Percentiles rank a stretch among this genome's conserved stretches.
These are phyloP conservation scores for Komagataella ulmi DNA, from an alignment of 805 yeast species.

Conservation along the genomic window DNA sequence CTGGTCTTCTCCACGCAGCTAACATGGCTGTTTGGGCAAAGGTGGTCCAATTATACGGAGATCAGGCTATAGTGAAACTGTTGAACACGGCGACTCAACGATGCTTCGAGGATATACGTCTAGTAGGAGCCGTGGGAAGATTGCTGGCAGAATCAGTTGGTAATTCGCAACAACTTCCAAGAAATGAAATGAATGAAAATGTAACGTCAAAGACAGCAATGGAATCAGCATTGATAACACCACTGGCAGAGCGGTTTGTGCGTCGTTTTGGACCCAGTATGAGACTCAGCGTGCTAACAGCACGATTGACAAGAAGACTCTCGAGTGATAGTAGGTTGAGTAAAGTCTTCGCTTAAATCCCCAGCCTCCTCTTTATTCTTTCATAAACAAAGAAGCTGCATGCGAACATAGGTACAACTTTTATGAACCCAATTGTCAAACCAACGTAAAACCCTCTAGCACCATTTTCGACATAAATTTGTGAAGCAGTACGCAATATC, in stretches of 20 bases:
- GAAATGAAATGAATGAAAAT: background rate
- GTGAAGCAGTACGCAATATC: conserved; percentile 37
- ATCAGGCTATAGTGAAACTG: background rate
- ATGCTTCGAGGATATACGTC: background rate
- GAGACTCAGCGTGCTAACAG: background rate
- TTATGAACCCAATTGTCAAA: conserved; percentile 85
- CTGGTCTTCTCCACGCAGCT: background rate
- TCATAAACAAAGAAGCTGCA: conserved; percentile 94
- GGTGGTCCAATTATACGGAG: background rate
- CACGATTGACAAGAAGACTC: background rate
- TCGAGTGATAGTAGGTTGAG: background rate
- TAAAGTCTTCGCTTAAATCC: background rate
- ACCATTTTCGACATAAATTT: conserved; percentile 66
- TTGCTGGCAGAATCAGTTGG: background rate
- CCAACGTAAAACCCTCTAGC: conserved; percentile 87
- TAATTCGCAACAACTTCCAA: background rate
- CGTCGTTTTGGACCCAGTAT: background rate
- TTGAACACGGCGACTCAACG: background rate
- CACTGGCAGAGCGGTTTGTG: background rate
- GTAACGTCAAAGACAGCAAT: background rate
- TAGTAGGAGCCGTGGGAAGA: background rate
- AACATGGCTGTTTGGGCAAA: background rate
- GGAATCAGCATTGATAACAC: background rate
- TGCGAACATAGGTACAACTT: conserved; percentile 95
- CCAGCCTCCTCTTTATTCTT: conserved; percentile 40